Percentiles rank a stretch among this genome's conserved stretches.
phyloP scores from a whole-genome alignment of 805 yeast genomes.

The Candida chauliodis region DNA sequence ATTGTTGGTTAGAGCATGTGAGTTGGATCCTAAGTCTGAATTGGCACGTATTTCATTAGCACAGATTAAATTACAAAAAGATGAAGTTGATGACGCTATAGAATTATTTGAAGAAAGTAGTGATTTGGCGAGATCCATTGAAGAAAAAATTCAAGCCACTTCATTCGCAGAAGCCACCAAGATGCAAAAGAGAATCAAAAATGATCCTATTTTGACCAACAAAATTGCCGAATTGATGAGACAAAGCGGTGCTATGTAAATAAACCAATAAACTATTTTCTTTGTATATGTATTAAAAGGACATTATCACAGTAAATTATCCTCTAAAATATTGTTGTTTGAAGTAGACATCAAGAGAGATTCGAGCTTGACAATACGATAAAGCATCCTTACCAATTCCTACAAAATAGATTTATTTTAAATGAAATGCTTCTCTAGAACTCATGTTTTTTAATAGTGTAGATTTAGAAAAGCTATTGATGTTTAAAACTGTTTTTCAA shows the following conservation, averaged over 20 bases:
- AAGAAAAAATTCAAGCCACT: slow-evolving; percentile 86
- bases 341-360: no score
- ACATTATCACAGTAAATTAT: no score
- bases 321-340: no score
- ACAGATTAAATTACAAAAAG: slow-evolving; percentile 81
- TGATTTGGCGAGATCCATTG: slow-evolving; percentile 73
- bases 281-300: slow-evolving; percentile 1
- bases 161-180: slow-evolving; percentile 91
- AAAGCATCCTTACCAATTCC: no score
- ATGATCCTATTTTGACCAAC: slow-evolving; percentile 60
- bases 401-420: no score
- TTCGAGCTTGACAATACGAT: no score
- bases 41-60: slow-evolving; percentile 89
- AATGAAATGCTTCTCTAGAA: no score
- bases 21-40: slow-evolving; percentile 84
- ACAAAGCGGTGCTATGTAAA: slow-evolving; percentile 17
- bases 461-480: no score
- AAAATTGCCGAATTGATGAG: slow-evolving; percentile 61
- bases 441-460: no score
- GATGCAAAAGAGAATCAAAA: slow-evolving; percentile 75
- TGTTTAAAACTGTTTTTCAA: no score
- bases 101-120: slow-evolving; percentile 79
- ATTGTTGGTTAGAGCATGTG: slow-evolving; percentile 70
- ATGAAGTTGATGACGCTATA: slow-evolving; percentile 78
- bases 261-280: background rate